Evolutionary conservation across 108 stramenopile genomes (phyloP), one percentile per base, ranked within the genome.

Genomic region (Bacterosira constricta): DNA sequence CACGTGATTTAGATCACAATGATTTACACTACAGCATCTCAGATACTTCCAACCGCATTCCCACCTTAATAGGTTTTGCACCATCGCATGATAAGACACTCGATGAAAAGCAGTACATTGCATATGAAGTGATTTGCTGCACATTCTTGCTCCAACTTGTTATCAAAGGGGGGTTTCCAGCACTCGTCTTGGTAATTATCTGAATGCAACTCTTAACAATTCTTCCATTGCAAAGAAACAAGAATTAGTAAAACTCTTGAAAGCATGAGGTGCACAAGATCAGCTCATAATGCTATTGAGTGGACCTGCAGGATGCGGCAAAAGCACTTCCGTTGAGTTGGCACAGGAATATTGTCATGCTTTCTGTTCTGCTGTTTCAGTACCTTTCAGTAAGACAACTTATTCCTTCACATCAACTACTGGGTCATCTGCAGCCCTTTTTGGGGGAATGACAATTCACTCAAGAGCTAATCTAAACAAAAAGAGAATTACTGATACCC

Each of bases 261-360:
- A 59, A 50, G 27, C 38, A 17, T 13, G 53, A 8, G 54, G 39
- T 25, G 66, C 39, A 12, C 53, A 67, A 34, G 54, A 67, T 15
- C 66, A 67, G 17, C 35, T 67, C 32, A 21, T 67, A 3, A 66
- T 54, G 52, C 54, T 55, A 32, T 18, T 67, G 5, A 67, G 52
- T 18, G 66, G 66, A 29, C 66, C 66, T 46, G 66, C 53, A 20
- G 66, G 66, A 21, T 51, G 52, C 12, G 66, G 66, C 17, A 67
- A 67, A 38, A 67, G 53, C 35, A 67, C 53, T 54, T 27, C 54
- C 21, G 35, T 67, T 25, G 20, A 36, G 4, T 21, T 39, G 32
- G 66, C 54, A 15, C 53, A 55, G 27, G 4, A 21, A 26, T 67
- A 27, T 30, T 67, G 53, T 55, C 30, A 35, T 17, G 36, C 53